Evolutionary conservation across 495 filamentous ascomycete species (phyloP), one percentile per base, ranked within the genome.

Genomic region (Penicillium silybi): DNA sequence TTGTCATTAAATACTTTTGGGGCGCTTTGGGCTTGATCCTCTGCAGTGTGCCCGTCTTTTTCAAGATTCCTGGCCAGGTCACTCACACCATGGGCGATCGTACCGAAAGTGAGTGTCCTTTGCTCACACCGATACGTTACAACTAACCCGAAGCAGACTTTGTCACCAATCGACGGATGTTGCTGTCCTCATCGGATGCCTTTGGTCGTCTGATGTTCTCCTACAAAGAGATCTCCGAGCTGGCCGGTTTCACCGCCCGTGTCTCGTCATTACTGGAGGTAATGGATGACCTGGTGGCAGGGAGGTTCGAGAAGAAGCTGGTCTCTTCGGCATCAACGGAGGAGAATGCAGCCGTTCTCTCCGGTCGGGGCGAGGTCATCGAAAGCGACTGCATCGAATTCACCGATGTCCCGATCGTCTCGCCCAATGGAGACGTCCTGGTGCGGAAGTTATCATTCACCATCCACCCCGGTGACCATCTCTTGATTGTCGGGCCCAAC

Each of bases 1-100:
- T 96, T 71, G 88, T 97, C 13, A 92, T 97, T 61, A 98, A 98
- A 71, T 98, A 98, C 63, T 93, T 96, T 74, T 98, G 93, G 93
- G 95, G 95, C 46, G 93, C 93, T 4, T 58, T 98, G 41, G 93
- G 93, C 6, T 79, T 97, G 59, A 70, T 95, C 54, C 84, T 98
- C n/a, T 97, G 95, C 74, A 92, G 90, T 63, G 83, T 96, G 3
- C 93, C 93, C 1, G 92, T 97, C 0, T 98, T 98, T 68, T 88
- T 97, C 77, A 90, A 88, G 71, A 76, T 97, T 3, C 92, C 93
- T 8, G 89, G 88, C 22, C 80, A 82, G 43, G 68, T 74, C n/a
- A 71, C 78, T 3, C 77, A 82, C 56, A 92, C 80, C 46, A 89
- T 91, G 82, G 90, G 89, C 10, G 93, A 97, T 64, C 79, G 90